These are phyloP conservation scores for Suhomyces guaymorum DNA, from an alignment of 1,139 yeast species.

Conservation along the genomic window DNA sequence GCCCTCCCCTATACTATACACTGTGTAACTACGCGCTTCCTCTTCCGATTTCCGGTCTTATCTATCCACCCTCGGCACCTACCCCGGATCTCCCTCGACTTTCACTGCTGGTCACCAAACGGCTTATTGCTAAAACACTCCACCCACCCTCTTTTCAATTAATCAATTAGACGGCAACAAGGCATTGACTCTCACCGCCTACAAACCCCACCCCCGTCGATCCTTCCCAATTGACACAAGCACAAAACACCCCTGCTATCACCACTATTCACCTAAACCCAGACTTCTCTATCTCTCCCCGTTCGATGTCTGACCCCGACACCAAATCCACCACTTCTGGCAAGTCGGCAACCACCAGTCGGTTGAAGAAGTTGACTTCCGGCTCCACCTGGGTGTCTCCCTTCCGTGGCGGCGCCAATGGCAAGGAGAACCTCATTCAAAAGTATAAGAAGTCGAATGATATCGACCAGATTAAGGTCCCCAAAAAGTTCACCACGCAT, in stretches of 20 bases:
- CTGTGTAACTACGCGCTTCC: no score
- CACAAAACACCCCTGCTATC: not conserved
- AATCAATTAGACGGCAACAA: not conserved
- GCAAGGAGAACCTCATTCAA: conserved; percentile 34
- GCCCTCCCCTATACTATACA: no score
- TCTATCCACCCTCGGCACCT: not conserved
- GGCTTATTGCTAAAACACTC: no score
- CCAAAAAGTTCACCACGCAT: conserved; percentile 43
- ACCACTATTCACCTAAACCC: conserved; percentile 1
- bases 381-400: conserved; percentile 54
- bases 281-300: not conserved
- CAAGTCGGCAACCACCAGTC: conserved; percentile 14
- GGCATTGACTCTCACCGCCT: not conserved
- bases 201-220: not conserved
- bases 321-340: conserved; percentile 11
- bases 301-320: conserved; percentile 26
- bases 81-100: not conserved
- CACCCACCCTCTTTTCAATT: not conserved
- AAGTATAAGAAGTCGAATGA: conserved; percentile 37
- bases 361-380: conserved; percentile 42
- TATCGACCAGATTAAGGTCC: conserved; percentile 39
- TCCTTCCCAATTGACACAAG: not conserved
- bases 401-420: conserved; percentile 36
- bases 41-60: not conserved
- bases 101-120: no score